Base-by-base conservation (phyloP, 1,139 yeast genomes). In the Taiozyma sp. region DNA sequence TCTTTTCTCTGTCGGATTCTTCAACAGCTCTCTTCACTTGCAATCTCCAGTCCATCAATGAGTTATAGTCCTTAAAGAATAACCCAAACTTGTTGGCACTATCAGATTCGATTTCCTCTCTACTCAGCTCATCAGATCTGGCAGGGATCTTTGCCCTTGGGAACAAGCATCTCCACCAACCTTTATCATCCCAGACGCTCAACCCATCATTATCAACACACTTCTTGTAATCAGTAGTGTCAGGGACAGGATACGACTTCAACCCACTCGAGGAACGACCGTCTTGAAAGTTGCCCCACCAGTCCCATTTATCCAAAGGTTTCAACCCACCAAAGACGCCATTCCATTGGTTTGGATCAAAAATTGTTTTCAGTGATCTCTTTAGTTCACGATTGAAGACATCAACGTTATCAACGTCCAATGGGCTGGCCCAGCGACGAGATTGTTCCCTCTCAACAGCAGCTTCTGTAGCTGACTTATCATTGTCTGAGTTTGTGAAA, bases 111-210 rank as follows among this genome's bases (percentile, higher is more conserved):
- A 76, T 72, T 48, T 73, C 76, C 54, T 84, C 90, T 56, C 75
- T 80, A 43, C 84, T 75, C 57, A 83, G 60, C 19, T 76, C 74
- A 34, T 65, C 65, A 29, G 59, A 57, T 24, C 61, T 53, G 7
- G 54, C 53, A 12, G 50, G 49, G 22, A 56, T 39, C 24, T 50
- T 43, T 22, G 76, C 65, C 53, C 76, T 75, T 30, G 96, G 96
- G 69, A 91, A 87, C 50, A 91, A 71, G 68, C 97, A 91, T 62
- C 91, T 78, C 97, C 97, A 91, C 66, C 82, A 78, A 0, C 97
- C 97, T 44, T 77, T 72, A 22, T 80, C 70, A 61, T 87, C 93
- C 96, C 96, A 91, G 9, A 83, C 82, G 1, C 89, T 79, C 19
- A 78, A 72, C 1, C 97, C 97, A 5, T 81, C 70, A 46, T 78